Base-by-base conservation (phyloP, 352 stramenopile species). In the Lagenidium sp. region DNA sequence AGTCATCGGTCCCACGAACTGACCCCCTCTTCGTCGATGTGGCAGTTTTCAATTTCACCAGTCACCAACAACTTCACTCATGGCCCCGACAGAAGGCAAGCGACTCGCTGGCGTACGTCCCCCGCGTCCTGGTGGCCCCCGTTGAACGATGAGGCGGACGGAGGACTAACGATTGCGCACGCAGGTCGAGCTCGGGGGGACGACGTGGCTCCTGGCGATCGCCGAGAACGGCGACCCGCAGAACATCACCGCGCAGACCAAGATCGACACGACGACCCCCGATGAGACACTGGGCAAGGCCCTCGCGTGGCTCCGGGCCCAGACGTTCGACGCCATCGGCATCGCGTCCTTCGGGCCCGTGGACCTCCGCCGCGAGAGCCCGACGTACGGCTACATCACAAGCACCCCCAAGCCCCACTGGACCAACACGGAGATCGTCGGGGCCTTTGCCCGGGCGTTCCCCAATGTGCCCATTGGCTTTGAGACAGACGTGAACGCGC, bases 401-500 rank as follows among this genome's bases (percentile, higher is more conserved):
- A 92, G 70, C 40, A 97, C 89, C 34, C 95, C 95, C 23, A 99
- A 99, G 70, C 73, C 79, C 20, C 68, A 86, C 54, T 99, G 93
- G 95, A 68, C 53, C 47, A 71, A 93, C 65, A 90, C 80, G 35
- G 72, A 83, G 44, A 70, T 88, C 37, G 72, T 84, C 30, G 65
- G 75, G 16, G 66, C 71, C 41, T 80, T 95, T 46, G 57, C 84
- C 55, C 72, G 76, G 41, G 75, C 65, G 26, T 93, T 88, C 55
- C 77, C 74, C 11, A 62, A 43, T 35, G 59, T 85, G 16, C 71
- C 81, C 11, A 78, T 97, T 6, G 73, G 72, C 41, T 97, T 98
- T 59, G 95, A 99, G 55, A 99, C 95, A 28, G 95, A 99, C 62
- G 95, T 99, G 40, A 99, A 99, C 70, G 95, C 94, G 15, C 95